These are phyloP conservation scores for Pichia sp. DNA, from an alignment of 1,139 yeast genomes.

Conservation along the genomic window DNA sequence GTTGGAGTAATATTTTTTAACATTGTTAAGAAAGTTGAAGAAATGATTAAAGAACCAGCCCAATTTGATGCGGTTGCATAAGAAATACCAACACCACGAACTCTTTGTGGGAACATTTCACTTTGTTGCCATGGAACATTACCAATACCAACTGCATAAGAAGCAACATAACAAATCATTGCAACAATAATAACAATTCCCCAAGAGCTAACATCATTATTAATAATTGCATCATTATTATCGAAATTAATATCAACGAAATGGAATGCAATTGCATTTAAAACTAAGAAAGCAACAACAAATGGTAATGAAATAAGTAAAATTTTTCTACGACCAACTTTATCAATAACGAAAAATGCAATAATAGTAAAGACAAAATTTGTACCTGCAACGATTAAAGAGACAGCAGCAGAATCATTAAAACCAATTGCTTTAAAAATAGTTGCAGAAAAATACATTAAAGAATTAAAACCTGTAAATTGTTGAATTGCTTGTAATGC, in stretches of 20 bases:
- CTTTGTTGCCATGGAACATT: constrained; percentile 98
- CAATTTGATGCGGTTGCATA: constrained; percentile 93
- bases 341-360: constrained; percentile 80
- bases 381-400: constrained; percentile 86
- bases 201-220: constrained; percentile 60
- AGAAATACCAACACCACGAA: constrained; percentile 87
- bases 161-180: constrained; percentile 82
- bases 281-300: constrained; percentile 67
- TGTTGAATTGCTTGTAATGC: constrained; percentile 94
- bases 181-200: constrained; percentile 78
- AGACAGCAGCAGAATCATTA: constrained; percentile 82
- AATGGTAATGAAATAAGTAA: constrained; percentile 71
- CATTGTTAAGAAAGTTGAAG: constrained; percentile 92
- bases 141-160: constrained; percentile 91
- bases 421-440: constrained; percentile 88
- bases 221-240: constrained; percentile 40
- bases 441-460: constrained; percentile 90
- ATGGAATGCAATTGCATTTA: constrained; percentile 88
- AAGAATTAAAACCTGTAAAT: constrained; percentile 90
- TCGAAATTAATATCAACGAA: constrained; percentile 57
- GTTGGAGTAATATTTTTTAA: constrained; percentile 87
- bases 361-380: constrained; percentile 79
- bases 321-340: constrained; percentile 78
- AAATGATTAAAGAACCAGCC: constrained; percentile 89
- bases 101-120: constrained; percentile 87